Percentiles rank a stretch among this genome's conserved stretches.
Evolutionary conservation across 2,329 filamentous ascomycete species (phyloP).

Genomic region (Clarireedia homoeocarpa): DNA sequence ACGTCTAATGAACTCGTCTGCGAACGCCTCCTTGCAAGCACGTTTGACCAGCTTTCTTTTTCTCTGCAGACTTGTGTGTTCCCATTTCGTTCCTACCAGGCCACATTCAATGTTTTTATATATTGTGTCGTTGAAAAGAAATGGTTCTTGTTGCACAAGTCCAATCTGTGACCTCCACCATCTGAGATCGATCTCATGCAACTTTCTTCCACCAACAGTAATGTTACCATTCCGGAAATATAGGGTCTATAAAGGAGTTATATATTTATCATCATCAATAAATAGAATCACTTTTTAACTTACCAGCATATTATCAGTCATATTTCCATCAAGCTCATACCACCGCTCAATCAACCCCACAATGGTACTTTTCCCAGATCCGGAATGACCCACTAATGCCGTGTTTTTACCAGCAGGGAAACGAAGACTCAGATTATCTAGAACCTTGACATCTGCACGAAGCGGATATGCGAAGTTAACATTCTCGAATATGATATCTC

Average conservation of each 20-base stretch:
- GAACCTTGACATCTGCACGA: constrained; percentile 54
- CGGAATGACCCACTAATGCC: constrained; percentile 66
- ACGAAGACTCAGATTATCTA: constrained; percentile 49
- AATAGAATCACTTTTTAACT: not conserved
- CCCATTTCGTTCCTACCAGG: constrained; percentile 17
- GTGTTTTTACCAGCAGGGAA: constrained; percentile 60
- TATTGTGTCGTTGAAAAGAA: constrained; percentile 44
- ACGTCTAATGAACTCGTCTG: constrained; percentile 45
- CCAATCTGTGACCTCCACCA: constrained; percentile 40
- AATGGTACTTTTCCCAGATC: constrained; percentile 68
- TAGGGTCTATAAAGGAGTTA: constrained; percentile 14
- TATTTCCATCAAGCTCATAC: constrained; percentile 49
- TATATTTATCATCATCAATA: not conserved
- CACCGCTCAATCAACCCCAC: constrained; percentile 64
- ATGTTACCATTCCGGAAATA: constrained; percentile 19
- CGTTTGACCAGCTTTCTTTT: constrained; percentile 24
- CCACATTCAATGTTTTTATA: constrained; percentile 19
- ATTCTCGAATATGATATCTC: constrained; percentile 52
- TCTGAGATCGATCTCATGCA: constrained; percentile 12
- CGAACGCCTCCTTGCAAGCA: constrained; percentile 48
- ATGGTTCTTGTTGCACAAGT: constrained; percentile 47
- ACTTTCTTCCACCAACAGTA: constrained; percentile 13
- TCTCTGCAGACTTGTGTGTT: constrained; percentile 6
- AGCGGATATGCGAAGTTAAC: constrained; percentile 69
- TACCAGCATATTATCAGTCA: constrained; percentile 26